phyloP scores from a whole-genome alignment of 2,329 filamentous ascomycete species.

The Monilinia vaccinii-corymbosi region DNA sequence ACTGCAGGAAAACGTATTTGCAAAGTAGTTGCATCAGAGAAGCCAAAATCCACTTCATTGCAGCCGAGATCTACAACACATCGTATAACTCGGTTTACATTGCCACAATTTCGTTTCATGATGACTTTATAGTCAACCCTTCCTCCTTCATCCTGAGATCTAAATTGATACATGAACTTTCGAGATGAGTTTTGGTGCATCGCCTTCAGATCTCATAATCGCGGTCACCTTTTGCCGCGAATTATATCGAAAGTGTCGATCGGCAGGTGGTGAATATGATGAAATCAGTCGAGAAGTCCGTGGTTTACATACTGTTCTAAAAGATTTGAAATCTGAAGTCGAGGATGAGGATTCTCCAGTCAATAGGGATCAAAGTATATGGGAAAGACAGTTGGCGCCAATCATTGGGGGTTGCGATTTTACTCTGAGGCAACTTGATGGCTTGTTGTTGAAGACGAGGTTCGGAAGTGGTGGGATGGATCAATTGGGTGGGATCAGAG shows the following conservation, averaged over 20 bases:
- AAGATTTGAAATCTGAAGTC: conserved; percentile 49
- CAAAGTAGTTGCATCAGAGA: neutral
- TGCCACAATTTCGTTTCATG: neutral
- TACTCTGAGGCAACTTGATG: conserved; percentile 45
- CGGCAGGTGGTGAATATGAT: conserved; percentile 39
- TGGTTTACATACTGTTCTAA: conserved; percentile 45
- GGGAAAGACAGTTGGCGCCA: conserved; percentile 40
- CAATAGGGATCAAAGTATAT: conserved; percentile 37
- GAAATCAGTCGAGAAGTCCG: conserved; percentile 42
- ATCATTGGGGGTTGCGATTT: conserved; percentile 48
- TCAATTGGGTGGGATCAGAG: conserved; percentile 24
- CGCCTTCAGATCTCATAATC: conserved; percentile 40
- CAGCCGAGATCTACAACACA: neutral
- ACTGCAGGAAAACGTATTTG: neutral
- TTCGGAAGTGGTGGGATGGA: conserved; percentile 29
- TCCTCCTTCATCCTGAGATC: neutral
- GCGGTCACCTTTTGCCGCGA: conserved; percentile 46
- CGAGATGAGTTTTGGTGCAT: conserved; percentile 27
- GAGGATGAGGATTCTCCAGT: conserved; percentile 48
- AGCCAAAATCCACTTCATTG: conserved; percentile 7
- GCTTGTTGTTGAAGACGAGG: conserved; percentile 36
- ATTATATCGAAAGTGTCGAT: conserved; percentile 45
- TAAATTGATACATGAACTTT: neutral
- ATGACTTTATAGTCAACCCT: conserved; percentile 1
- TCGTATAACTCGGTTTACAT: neutral